Conservation (phyloP, 2,329 filamentous ascomycete genomes). For the Colletotrichum sp. region DNA sequence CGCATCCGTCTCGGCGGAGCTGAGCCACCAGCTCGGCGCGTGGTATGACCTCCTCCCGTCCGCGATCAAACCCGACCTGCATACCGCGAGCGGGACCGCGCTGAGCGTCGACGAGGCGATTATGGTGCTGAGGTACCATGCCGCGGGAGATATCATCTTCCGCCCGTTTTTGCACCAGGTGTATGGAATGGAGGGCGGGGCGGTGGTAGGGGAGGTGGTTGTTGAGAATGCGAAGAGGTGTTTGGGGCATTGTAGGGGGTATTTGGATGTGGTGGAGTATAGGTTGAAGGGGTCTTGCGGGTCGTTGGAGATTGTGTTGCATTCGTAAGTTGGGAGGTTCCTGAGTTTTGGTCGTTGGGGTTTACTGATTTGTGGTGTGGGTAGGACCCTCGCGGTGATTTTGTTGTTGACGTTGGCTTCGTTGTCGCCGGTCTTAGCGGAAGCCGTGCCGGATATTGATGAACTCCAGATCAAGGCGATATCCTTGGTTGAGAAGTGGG, state of each 20-base stretch:
- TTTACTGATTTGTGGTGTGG: rapidly evolving
- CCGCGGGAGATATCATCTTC: background rate
- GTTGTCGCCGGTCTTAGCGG: conserved; percentile 15
- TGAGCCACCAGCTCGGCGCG: conserved; percentile 26
- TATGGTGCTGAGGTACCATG: background rate
- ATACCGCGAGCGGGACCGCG: background rate
- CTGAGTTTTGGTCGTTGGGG: background rate
- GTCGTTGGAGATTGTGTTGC: background rate
- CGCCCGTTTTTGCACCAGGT: background rate
- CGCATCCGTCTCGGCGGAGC: conserved; percentile 24
- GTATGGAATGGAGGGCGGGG: background rate
- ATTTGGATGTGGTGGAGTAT: background rate
- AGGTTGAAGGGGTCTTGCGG: background rate
- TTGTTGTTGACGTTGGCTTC: conserved; percentile 21
- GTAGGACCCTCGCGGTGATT: background rate
- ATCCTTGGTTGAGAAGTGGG: conserved; percentile 18
- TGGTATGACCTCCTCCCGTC: conserved; percentile 29
- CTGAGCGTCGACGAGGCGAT: background rate
- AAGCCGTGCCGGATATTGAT: conserved; percentile 17
- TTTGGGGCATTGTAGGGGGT: background rate
- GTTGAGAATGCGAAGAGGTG: conserved; percentile 1
- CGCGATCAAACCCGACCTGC: conserved; percentile 27
- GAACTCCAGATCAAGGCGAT: background rate
- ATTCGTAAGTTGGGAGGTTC: background rate
- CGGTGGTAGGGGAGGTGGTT: background rate